Conservation (phyloP, 306 rosid species). For the Astragalus glycyphyllos region DNA sequence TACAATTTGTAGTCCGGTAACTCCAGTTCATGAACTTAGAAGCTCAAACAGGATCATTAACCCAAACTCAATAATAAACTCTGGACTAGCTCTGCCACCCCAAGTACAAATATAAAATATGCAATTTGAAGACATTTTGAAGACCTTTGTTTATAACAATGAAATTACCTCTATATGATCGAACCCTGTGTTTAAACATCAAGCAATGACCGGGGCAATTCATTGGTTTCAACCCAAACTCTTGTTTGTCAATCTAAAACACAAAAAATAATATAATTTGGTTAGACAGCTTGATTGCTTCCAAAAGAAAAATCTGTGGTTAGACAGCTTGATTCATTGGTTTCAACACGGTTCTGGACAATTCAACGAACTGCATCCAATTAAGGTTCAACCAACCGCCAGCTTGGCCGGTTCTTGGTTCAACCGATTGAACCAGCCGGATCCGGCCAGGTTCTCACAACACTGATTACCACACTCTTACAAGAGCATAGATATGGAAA, state of each 20-base stretch:
- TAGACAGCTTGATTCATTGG: no score
- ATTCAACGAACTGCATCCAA: no score
- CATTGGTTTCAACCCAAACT: constrained; percentile 98
- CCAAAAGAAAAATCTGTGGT: constrained; percentile 1
- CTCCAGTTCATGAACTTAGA: constrained; percentile 19
- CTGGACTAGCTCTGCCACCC: constrained; percentile 35
- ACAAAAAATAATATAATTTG: constrained; percentile 14
- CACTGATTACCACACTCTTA: no score
- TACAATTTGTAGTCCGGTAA: constrained; percentile 4
- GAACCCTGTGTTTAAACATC: constrained; percentile 94
- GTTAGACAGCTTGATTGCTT: constrained; percentile 19
- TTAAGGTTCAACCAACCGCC: no score
- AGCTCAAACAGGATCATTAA: constrained; percentile 13
- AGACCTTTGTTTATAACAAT: constrained; percentile 12
- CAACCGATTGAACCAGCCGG: no score
- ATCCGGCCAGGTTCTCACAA: no score
- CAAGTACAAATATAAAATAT: constrained; percentile 7
- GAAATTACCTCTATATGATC: constrained; percentile 81
- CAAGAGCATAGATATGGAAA: no score
- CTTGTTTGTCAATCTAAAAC: constrained; percentile 89
- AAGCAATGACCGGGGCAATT: constrained; percentile 99
- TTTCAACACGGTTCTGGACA: no score
- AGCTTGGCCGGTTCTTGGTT: no score
- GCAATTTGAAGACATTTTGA: constrained; percentile 30
- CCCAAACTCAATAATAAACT: constrained; percentile 17